Conservation (phyloP, 805 yeast genomes). For the Maudiozyma barnettii region DNA sequence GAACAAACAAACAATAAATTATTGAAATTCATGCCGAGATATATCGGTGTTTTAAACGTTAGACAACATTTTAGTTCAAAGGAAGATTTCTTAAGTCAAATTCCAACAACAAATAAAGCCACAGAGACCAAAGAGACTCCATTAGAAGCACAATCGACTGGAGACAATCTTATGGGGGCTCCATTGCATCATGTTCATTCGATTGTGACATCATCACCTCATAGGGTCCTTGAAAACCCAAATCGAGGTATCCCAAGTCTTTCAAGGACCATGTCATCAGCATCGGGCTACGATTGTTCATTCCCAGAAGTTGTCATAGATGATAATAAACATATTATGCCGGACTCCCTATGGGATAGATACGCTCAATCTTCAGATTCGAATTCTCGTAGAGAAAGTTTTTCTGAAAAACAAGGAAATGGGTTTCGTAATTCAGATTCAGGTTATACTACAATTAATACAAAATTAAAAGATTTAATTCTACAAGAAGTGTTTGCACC, state of each 20-base stretch:
- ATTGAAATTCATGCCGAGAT: constrained; percentile 80
- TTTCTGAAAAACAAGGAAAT: constrained; percentile 2
- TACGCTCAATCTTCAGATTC: constrained; percentile 38
- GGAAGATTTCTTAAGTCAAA: constrained; percentile 18
- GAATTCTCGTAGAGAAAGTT: constrained; percentile 15
- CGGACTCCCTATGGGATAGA: constrained; percentile 63
- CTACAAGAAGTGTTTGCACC: constrained; percentile 57
- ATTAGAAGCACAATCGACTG: constrained; percentile 10
- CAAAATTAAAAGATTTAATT: constrained; percentile 61
- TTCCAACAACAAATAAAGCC: constrained; percentile 4
- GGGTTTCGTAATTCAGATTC: constrained; percentile 12
- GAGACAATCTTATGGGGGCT: constrained; percentile 1
- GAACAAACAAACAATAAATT: constrained; percentile 71
- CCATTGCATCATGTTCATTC: constrained; percentile 16
- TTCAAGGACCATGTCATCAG: neutral
- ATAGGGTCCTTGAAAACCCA: constrained; percentile 4
- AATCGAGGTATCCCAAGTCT: neutral
- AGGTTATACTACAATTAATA: constrained; percentile 56
- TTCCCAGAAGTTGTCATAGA: constrained; percentile 70
- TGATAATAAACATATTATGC: constrained; percentile 87
- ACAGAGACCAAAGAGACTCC: neutral
- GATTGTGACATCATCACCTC: constrained; percentile 10
- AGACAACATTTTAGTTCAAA: constrained; percentile 47
- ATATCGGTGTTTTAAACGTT: constrained; percentile 90
- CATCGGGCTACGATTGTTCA: constrained; percentile 29